phyloP scores from a whole-genome alignment of 1,139 yeast genomes.

The Zygoascus sp. region DNA sequence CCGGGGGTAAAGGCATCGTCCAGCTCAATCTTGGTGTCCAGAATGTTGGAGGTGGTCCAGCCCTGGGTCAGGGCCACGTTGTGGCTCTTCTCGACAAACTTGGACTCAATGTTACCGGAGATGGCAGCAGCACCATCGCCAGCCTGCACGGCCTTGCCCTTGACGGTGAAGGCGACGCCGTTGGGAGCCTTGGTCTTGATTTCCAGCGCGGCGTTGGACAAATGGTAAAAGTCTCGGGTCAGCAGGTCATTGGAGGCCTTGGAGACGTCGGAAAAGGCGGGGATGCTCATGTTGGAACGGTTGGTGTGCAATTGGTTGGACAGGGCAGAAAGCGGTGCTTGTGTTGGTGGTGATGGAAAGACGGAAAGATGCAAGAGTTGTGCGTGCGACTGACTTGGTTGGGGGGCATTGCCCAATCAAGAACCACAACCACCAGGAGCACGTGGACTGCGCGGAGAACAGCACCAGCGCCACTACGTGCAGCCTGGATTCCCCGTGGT shows the following conservation, averaged over 20 bases:
- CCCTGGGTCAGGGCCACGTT: conserved; percentile 95
- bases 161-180: conserved; percentile 91
- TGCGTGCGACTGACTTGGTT: conserved; percentile 5
- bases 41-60: conserved; percentile 91
- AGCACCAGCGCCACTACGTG: no score
- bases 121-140: conserved; percentile 64
- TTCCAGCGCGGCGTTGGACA: conserved; percentile 80
- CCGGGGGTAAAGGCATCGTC: conserved; percentile 93
- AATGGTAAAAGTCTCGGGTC: conserved; percentile 90
- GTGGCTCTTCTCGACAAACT: conserved; percentile 87
- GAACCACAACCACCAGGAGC: not conserved
- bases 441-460: no score
- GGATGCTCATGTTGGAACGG: conserved; percentile 32
- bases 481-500: no score
- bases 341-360: not conserved
- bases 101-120: conserved; percentile 86
- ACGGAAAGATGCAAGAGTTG: not conserved
- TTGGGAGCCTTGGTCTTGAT: conserved; percentile 93
- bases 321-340: no score
- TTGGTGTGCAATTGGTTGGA: not conserved
- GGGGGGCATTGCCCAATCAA: conserved; percentile 9
- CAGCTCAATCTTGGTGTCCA: conserved; percentile 91
- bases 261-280: conserved; percentile 65
- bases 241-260: conserved; percentile 87
- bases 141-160: conserved; percentile 72